Conservation (phyloP, 352 stramenopile species). For the Phytophthora sp. region DNA sequence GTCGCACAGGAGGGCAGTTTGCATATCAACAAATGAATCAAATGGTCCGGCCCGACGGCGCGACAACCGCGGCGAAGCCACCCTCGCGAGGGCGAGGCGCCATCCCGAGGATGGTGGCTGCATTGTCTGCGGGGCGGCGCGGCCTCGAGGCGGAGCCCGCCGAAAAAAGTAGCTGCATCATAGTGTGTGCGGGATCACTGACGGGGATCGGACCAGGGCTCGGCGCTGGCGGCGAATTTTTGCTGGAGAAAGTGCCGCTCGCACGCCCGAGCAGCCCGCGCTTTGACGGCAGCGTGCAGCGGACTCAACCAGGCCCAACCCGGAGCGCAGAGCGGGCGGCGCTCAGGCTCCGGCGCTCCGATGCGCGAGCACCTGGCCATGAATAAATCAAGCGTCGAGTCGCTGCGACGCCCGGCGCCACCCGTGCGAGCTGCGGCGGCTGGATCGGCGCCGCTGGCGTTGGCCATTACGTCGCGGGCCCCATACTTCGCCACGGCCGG, state of each 20-base stretch:
- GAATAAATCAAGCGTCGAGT: constrained; percentile 23
- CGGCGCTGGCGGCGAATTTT: constrained; percentile 17
- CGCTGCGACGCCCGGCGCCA: constrained; percentile 15
- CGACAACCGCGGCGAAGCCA: constrained; percentile 13
- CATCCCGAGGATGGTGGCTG: constrained; percentile 9
- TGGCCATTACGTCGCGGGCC: too few species aligned
- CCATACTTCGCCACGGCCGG: too few species aligned
- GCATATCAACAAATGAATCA: constrained; percentile 21
- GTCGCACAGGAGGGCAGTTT: neutral
- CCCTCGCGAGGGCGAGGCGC: constrained; percentile 10
- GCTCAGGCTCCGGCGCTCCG: constrained; percentile 8
- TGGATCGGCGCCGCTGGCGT: neutral
- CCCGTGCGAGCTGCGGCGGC: neutral
- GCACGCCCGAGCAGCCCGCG: constrained; percentile 6
- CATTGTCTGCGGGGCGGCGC: constrained; percentile 11
- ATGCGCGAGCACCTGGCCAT: constrained; percentile 4
- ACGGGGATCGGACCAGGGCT: constrained; percentile 16
- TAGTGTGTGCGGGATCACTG: constrained; percentile 7
- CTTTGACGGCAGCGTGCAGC: constrained; percentile 17
- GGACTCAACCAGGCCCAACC: constrained; percentile 18
- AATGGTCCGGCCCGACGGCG: neutral
- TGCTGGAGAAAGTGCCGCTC: constrained; percentile 7
- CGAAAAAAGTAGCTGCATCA: constrained; percentile 26
- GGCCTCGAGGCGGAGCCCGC: neutral
- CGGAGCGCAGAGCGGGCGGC: constrained; percentile 2